A percentile compares a stretch with the other conserved stretches of the same genome.
These are phyloP conservation scores for Arachnopeziza araneosa DNA, from an alignment of 2,329 filamentous ascomycete genomes.

Conservation along the genomic window DNA sequence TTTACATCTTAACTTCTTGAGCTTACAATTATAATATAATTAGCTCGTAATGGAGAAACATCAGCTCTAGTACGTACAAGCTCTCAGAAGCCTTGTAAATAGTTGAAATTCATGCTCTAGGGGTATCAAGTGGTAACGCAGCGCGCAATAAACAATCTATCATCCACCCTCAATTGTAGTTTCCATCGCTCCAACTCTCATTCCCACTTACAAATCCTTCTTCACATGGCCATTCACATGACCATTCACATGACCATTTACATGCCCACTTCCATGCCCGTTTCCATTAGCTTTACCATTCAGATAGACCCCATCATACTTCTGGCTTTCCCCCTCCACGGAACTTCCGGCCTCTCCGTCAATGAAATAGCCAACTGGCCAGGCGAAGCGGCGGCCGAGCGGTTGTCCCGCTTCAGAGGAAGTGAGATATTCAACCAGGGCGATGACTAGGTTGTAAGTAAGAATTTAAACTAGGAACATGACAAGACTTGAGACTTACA, in stretches of 20 bases:
- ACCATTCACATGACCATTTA: slow-evolving; percentile 1
- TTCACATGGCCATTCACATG: slow-evolving; percentile 4
- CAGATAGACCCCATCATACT: background rate
- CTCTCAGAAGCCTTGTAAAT: background rate
- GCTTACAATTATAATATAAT: background rate
- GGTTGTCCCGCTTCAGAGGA: slow-evolving; percentile 28
- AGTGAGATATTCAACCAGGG: slow-evolving; percentile 31
- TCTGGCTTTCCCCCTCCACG: background rate
- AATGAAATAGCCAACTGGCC: slow-evolving; percentile 24
- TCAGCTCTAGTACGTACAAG: no score
- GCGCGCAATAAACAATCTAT: background rate
- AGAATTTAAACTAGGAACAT: background rate
- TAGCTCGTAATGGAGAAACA: no score
- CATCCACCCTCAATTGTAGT: background rate
- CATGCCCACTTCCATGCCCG: no score
- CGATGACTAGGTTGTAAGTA: slow-evolving; percentile 21
- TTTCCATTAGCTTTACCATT: slow-evolving; percentile 2
- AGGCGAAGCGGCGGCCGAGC: slow-evolving; percentile 24
- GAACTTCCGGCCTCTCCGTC: slow-evolving; percentile 9
- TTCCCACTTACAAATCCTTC: background rate
- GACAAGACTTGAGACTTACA: slow-evolving; percentile 16
- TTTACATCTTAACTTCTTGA: background rate
- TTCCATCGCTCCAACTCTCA: background rate
- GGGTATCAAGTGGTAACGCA: background rate
- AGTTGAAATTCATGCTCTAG: background rate